Evolutionary conservation across 768 basidiomycete species (phyloP), one percentile per base, ranked within the genome.

Genomic region (Gymnopilus dilepis): DNA sequence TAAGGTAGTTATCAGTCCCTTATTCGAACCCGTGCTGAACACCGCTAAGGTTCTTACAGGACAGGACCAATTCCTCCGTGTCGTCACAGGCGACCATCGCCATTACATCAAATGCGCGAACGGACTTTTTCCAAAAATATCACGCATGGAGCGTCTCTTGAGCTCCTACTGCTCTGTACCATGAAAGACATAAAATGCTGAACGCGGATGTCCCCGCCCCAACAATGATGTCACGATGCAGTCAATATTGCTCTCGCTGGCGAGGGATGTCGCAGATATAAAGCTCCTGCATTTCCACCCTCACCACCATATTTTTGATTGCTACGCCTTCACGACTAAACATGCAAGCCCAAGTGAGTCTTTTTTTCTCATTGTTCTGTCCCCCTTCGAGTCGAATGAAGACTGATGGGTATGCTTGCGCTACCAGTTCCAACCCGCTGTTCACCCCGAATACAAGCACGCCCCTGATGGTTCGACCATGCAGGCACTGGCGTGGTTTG

Each of bases 401-500:
- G 28, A 6, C 5, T 50, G 4, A 21, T 38, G n/a, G n/a, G n/a
- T n/a, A n/a, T n/a, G n/a, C n/a, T n/a, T n/a, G n/a, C n/a, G 12
- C 8, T 33, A 34, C 28, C 7, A 58, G 47, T 50, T 48, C 19
- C 22, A 43, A 58, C 41, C 81, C 1, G 75, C 60, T 2, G 76
- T 80, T 1, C 74, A 78, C 51, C 76, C 82, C 0, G 77, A 80
- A 51, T 83, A 80, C 67, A 83, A 84, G 52, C 71, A 70, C 21
- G 73, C 82, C n/a, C 71, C 71, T 9, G 84, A 82, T 62, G 86
- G 86, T 1, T 70, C 76, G 28, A 87, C 78, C 4, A 90, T 90
- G 89, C 84, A 84, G 61, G 88, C 89, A 11, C 75, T 90, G 1
- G 85, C 85, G 1, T 91, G 88, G 88, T 87, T 86, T 64, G 86